Evolutionary conservation across 2,329 filamentous ascomycete species (phyloP).

Genomic region (Knufia fluminis): DNA sequence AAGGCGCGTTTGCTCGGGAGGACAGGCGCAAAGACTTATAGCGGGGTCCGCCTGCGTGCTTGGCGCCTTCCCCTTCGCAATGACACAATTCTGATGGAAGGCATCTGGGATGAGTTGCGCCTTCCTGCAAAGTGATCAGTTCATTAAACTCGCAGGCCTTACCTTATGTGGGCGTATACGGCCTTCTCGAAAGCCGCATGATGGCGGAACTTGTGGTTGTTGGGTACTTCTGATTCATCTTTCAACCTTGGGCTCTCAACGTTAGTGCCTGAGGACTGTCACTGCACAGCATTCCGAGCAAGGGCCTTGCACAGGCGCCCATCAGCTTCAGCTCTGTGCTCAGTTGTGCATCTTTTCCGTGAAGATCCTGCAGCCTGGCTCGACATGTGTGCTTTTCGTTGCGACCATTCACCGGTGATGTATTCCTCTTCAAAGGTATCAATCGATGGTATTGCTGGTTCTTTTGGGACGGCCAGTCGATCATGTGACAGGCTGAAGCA

Average conservation of each 20-base stretch:
- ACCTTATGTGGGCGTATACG: not conserved
- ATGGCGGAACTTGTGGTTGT: slow-evolving; percentile 1
- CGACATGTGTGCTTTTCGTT: too few species aligned
- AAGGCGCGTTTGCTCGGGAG: slow-evolving; percentile 8
- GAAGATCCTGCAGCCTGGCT: too few species aligned
- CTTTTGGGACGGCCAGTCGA: not conserved
- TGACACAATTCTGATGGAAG: not conserved
- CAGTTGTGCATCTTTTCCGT: too few species aligned
- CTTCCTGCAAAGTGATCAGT: slow-evolving; percentile 1
- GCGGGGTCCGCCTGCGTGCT: slow-evolving; percentile 3
- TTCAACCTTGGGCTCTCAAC: not conserved
- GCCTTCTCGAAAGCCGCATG: not conserved
- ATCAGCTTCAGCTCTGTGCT: too few species aligned
- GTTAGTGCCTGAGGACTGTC: slow-evolving; percentile 3
- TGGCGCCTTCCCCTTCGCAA: slow-evolving; percentile 1
- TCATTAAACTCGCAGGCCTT: not conserved
- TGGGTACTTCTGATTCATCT: not conserved
- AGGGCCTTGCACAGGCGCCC: not conserved
- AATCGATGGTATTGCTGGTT: too few species aligned
- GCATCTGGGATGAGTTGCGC: slow-evolving; percentile 2
- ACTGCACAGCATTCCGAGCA: not conserved
- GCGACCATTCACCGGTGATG: too few species aligned
- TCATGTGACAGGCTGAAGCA: not conserved
- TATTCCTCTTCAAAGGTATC: too few species aligned
- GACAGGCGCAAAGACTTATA: slow-evolving; percentile 5